These are phyloP conservation scores for Taphrina communis DNA, from an alignment of 1,139 yeast genomes.

Conservation along the genomic window DNA sequence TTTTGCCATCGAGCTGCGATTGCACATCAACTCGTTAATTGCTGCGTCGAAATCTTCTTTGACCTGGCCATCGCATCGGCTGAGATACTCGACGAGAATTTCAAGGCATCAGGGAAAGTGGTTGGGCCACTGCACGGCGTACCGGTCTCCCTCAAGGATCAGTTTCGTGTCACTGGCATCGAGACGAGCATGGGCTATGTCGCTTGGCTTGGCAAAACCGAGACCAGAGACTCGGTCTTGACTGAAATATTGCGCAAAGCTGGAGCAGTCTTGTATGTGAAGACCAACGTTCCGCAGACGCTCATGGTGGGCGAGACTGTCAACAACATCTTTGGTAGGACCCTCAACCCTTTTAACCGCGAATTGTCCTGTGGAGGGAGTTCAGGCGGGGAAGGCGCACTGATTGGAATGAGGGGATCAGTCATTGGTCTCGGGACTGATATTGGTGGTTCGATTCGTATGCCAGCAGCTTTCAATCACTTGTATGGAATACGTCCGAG, in stretches of 20 bases:
- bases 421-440: conserved; percentile 63
- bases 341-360: conserved; percentile 57
- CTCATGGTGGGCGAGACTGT: conserved; percentile 55
- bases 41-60: conserved; percentile 64
- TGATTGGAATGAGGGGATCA: conserved; percentile 57
- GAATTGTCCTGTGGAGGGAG: conserved; percentile 59
- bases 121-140: conserved; percentile 79
- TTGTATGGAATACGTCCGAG: conserved; percentile 60
- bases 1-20: conserved; percentile 64
- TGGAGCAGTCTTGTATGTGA: conserved; percentile 70
- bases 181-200: conserved; percentile 53
- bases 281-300: conserved; percentile 65
- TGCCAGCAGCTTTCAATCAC: conserved; percentile 62
- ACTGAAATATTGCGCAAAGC: conserved; percentile 50
- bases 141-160: conserved; percentile 80
- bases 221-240: conserved; percentile 52
- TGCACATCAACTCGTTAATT: conserved; percentile 61
- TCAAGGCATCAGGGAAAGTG: conserved; percentile 60
- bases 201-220: conserved; percentile 50
- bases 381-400: conserved; percentile 65
- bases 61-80: conserved; percentile 65
- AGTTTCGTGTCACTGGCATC: conserved; percentile 63
- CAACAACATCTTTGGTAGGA: conserved; percentile 53
- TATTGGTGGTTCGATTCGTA: conserved; percentile 66
- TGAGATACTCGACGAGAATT: conserved; percentile 60